Evolutionary conservation across 1,284 basidiomycete species (phyloP).

Genomic region (Pseudozyma sp.): DNA sequence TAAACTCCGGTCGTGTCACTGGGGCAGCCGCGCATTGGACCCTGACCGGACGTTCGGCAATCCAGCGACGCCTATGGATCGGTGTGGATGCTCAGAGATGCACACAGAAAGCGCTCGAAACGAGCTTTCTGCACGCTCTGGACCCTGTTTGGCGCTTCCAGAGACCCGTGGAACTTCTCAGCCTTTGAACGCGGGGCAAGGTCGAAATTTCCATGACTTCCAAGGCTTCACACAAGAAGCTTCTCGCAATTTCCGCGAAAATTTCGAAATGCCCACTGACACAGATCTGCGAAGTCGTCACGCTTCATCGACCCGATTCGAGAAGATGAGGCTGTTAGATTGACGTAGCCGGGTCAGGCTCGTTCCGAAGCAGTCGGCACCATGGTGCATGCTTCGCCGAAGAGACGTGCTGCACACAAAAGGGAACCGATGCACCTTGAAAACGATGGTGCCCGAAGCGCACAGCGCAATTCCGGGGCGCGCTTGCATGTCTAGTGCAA

Average conservation of each 20-base stretch:
- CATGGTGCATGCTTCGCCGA: too few species aligned
- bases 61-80: constrained; percentile 12
- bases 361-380: too few species aligned
- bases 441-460: too few species aligned
- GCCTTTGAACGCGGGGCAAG: constrained; percentile 2
- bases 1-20: constrained; percentile 31
- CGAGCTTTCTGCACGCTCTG: background rate
- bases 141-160: constrained; percentile 12
- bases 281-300: background rate
- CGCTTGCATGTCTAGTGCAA: too few species aligned
- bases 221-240: background rate
- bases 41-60: constrained; percentile 19
- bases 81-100: constrained; percentile 18
- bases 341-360: too few species aligned
- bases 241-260: constrained; percentile 28
- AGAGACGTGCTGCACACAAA: too few species aligned
- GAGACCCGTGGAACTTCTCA: constrained; percentile 11
- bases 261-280: background rate
- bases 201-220: background rate
- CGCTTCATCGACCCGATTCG: too few species aligned
- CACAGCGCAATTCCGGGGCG: too few species aligned
- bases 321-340: too few species aligned
- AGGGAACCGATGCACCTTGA: too few species aligned
- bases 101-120: constrained; percentile 30
- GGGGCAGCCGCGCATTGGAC: constrained; percentile 19